Evolutionary conservation across 1,139 yeast genomes (phyloP), one percentile per base, ranked within the genome.

Genomic region (Sporopachydermia cereana): DNA sequence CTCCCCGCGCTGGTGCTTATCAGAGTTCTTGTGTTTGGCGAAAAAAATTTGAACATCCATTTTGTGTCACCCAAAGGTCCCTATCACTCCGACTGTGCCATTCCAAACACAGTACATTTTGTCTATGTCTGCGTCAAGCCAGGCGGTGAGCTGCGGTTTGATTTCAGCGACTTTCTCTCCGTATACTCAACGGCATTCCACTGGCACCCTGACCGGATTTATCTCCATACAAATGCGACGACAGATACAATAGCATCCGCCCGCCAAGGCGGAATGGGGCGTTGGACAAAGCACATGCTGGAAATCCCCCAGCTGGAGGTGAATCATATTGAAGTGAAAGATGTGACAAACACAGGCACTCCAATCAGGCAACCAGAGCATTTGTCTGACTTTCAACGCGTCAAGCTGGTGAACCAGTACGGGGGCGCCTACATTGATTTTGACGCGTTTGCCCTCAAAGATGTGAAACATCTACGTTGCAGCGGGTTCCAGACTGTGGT

Each of bases 381-480:
- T n/a, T 12, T 34, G 12, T 34, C 39, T 7, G 39, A 34, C 39
- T 34, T 34, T n/a, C 12, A 7, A 12, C 9, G 39, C 9, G 39
- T 34, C 9, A 7, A 16, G 9, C 20, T 34, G 39, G 39, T 34
- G 9, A 34, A 34, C 9, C 7, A n/a, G 17, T 34, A 12, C 9
- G 39, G 39, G 17, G 39, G 39, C 9, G 17, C 22, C 9, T 34
- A 34, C 39, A 34, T 34, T 16, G 39, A 34, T 34, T n/a, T 34
- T 12, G 39, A 34, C n/a, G 39, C 39, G 12, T 34, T 7, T 34
- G 39, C 39, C 5, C 5, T 34, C 22, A 34, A 20, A 34, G 39
- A 34, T n/a, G 17, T 34, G 7, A n/a, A 5, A 34, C 20, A 34
- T 34, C 17, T 16, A 9, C 9, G 39, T 7, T n/a, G n/a, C 17